phyloP scores from a whole-genome alignment of 495 filamentous ascomycete species.

The Physcia stellaris region DNA sequence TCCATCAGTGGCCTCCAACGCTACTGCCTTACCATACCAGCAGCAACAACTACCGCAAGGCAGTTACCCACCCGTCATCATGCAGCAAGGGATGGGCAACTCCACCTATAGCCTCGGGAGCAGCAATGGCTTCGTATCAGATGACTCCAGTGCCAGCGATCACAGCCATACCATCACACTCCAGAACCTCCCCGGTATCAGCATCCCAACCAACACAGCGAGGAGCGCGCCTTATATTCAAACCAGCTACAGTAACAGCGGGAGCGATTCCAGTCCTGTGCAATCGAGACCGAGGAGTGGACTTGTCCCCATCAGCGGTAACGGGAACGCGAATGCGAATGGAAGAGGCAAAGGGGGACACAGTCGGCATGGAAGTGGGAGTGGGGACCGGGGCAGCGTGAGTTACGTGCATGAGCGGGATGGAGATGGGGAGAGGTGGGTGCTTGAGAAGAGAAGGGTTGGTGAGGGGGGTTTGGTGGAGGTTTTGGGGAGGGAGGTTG shows the following conservation, averaged over 20 bases:
- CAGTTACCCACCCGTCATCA: constrained; percentile 15
- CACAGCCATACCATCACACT: constrained; percentile 16
- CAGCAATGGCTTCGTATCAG: constrained; percentile 21
- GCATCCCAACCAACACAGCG: constrained; percentile 1
- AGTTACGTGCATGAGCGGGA: constrained; percentile 40
- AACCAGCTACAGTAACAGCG: constrained; percentile 1
- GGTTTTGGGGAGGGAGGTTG: constrained; percentile 24
- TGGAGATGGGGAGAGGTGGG: constrained; percentile 36
- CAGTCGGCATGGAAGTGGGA: constrained; percentile 16
- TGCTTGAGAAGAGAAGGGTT: constrained; percentile 40
- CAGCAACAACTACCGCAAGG: constrained; percentile 5
- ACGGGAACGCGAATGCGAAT: not conserved
- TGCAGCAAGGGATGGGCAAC: constrained; percentile 24
- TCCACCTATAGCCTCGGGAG: constrained; percentile 12
- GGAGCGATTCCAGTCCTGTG: not conserved
- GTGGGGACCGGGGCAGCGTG: constrained; percentile 40
- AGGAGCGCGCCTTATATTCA: constrained; percentile 1
- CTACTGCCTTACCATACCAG: constrained; percentile 1
- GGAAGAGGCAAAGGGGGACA: constrained; percentile 9
- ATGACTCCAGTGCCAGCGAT: constrained; percentile 23
- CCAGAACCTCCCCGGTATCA: not conserved
- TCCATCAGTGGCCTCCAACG: constrained; percentile 19
- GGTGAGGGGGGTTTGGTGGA: constrained; percentile 39
- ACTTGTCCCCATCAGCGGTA: not conserved
- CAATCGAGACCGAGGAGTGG: not conserved